These are phyloP conservation scores for Apiospora koreana DNA, from an alignment of 2,329 filamentous ascomycete genomes.

Conservation along the genomic window DNA sequence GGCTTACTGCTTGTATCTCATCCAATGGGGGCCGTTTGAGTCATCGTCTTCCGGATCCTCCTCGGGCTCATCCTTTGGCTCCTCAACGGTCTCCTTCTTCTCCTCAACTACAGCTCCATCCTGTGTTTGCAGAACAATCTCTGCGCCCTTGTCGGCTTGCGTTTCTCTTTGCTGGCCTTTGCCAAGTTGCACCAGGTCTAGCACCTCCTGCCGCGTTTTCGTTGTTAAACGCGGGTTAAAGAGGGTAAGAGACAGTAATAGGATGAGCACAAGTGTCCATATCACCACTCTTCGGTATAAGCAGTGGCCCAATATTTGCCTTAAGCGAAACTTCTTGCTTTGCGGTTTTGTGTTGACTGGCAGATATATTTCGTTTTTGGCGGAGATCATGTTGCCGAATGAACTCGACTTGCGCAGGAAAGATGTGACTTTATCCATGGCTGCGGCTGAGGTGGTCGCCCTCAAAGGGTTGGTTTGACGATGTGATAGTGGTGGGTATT, in stretches of 20 bases:
- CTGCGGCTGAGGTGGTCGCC: neutral
- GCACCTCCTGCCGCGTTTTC: slow-evolving; percentile 26
- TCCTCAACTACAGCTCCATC: slow-evolving; percentile 15
- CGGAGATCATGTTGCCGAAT: slow-evolving; percentile 19
- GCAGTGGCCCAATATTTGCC: slow-evolving; percentile 50
- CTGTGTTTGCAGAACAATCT: slow-evolving; percentile 22
- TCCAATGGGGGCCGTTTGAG: slow-evolving; percentile 31
- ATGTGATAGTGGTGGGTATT: neutral
- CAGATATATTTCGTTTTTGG: slow-evolving; percentile 29
- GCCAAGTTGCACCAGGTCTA: slow-evolving; percentile 29
- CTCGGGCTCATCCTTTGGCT: slow-evolving; percentile 23
- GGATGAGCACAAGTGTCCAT: slow-evolving; percentile 46
- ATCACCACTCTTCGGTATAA: slow-evolving; percentile 54
- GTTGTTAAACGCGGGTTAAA: slow-evolving; percentile 33
- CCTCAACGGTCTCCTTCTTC: slow-evolving; percentile 25
- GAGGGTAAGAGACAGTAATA: slow-evolving; percentile 42
- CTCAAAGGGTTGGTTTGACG: neutral
- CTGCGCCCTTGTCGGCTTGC: slow-evolving; percentile 15
- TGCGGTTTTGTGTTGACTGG: slow-evolving; percentile 35
- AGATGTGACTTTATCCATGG: slow-evolving; percentile 21
- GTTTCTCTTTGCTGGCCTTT: slow-evolving; percentile 18
- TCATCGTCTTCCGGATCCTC: slow-evolving; percentile 27
- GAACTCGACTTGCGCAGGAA: slow-evolving; percentile 23
- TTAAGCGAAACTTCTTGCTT: slow-evolving; percentile 42
- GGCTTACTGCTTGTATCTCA: slow-evolving; percentile 46